phyloP scores from a whole-genome alignment of 306 rosid species.

The Fagus sylvatica region DNA sequence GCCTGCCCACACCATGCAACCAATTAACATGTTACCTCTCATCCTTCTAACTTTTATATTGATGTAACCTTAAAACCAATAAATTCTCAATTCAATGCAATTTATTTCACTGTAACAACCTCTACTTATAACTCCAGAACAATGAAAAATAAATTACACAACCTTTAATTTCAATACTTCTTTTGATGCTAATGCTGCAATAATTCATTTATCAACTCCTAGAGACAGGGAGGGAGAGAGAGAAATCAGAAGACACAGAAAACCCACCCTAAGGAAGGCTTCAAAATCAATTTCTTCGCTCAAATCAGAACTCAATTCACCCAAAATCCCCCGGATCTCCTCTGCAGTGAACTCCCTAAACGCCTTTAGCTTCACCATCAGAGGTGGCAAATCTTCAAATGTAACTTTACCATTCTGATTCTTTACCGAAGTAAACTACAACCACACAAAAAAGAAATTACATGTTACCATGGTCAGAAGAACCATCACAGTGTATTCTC shows the following conservation, averaged over 20 bases:
- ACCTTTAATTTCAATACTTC: background rate
- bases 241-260: constrained; percentile 4
- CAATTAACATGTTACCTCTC: constrained; percentile 17
- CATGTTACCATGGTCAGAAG: constrained; percentile 13
- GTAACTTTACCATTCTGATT: constrained; percentile 76
- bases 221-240: background rate
- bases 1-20: constrained; percentile 46
- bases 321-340: constrained; percentile 64
- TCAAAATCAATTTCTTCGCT: constrained; percentile 79
- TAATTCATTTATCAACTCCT: background rate
- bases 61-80: constrained; percentile 14
- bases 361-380: constrained; percentile 68
- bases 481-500: background rate
- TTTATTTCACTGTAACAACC: constrained; percentile 1
- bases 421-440: constrained; percentile 59
- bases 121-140: constrained; percentile 8
- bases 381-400: constrained; percentile 60
- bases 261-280: constrained; percentile 75
- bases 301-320: constrained; percentile 58
- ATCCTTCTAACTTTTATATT: constrained; percentile 8
- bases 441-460: constrained; percentile 15
- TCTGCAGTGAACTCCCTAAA: constrained; percentile 62
- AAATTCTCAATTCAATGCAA: constrained; percentile 20
- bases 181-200: background rate
- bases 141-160: background rate